phyloP scores from a whole-genome alignment of 2,329 filamentous ascomycete species.

The Botrytis sinoallii region DNA sequence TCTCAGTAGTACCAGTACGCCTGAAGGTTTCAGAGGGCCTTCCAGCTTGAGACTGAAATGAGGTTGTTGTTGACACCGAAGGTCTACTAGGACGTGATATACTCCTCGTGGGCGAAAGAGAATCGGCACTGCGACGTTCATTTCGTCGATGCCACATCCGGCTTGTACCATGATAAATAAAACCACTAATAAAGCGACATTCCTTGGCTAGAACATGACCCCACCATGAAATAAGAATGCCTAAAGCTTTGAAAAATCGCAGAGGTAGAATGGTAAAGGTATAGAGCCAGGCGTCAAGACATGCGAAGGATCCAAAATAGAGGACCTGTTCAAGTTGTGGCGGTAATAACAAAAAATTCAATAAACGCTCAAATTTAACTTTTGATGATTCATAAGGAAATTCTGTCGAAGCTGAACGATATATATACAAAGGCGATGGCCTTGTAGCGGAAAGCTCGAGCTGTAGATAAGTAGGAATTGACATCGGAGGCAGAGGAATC shows the following conservation, averaged over 20 bases:
- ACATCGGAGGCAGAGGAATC: slow-evolving; percentile 64
- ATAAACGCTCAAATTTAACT: slow-evolving; percentile 85
- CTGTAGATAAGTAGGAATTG: slow-evolving; percentile 61
- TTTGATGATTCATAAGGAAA: slow-evolving; percentile 86
- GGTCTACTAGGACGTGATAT: slow-evolving; percentile 32
- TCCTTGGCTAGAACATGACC: slow-evolving; percentile 69
- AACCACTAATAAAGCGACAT: slow-evolving; percentile 65
- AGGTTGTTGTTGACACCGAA: slow-evolving; percentile 29
- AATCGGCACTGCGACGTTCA: slow-evolving; percentile 44
- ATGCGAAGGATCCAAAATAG: slow-evolving; percentile 84
- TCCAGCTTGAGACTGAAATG: slow-evolving; percentile 29
- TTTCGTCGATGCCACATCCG: slow-evolving; percentile 65
- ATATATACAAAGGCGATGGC: slow-evolving; percentile 64
- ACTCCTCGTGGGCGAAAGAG: slow-evolving; percentile 31
- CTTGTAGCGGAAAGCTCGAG: slow-evolving; percentile 60
- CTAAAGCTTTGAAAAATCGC: slow-evolving; percentile 77
- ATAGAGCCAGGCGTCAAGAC: slow-evolving; percentile 93
- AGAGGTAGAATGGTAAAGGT: slow-evolving; percentile 94
- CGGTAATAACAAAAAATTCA: slow-evolving; percentile 83
- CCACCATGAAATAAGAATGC: slow-evolving; percentile 78
- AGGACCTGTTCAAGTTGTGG: slow-evolving; percentile 79
- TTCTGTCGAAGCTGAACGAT: slow-evolving; percentile 55
- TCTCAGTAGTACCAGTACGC: slow-evolving; percentile 23
- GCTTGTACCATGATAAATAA: slow-evolving; percentile 76
- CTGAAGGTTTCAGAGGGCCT: slow-evolving; percentile 23